These are phyloP conservation scores for Emmonsia crescens DNA, from an alignment of 2,329 filamentous ascomycete genomes.

Conservation along the genomic window DNA sequence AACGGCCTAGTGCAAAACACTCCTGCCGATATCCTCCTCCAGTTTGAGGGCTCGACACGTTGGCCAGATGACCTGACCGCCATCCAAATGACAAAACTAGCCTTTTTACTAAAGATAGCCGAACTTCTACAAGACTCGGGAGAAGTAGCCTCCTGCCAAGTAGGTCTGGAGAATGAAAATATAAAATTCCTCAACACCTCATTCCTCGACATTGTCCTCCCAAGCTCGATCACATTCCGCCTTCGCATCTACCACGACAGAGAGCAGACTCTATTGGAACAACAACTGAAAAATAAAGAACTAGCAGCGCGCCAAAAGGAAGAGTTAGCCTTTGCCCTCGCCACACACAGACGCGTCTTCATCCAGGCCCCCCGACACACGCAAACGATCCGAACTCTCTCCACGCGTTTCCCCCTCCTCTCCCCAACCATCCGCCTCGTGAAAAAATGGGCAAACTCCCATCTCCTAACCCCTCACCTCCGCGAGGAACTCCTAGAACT, in stretches of 20 bases:
- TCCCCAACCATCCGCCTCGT: slow-evolving; percentile 73
- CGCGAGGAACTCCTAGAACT: slow-evolving; percentile 76
- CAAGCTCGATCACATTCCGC: slow-evolving; percentile 63
- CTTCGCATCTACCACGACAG: slow-evolving; percentile 81
- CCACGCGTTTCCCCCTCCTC: slow-evolving; percentile 67
- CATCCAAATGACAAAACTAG: slow-evolving; percentile 88
- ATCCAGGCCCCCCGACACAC: slow-evolving; percentile 65
- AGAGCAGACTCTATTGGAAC: slow-evolving; percentile 69
- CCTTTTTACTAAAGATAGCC: slow-evolving; percentile 66
- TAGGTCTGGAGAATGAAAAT: slow-evolving; percentile 71
- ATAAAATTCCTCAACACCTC: slow-evolving; percentile 62
- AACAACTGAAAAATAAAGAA: slow-evolving; percentile 63
- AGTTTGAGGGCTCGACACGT: slow-evolving; percentile 83
- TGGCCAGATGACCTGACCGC: slow-evolving; percentile 90
- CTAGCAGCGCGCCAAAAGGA: slow-evolving; percentile 56
- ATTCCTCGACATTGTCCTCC: slow-evolving; percentile 71
- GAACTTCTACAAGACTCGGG: slow-evolving; percentile 57
- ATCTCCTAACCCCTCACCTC: slow-evolving; percentile 69
- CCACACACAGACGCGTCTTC: slow-evolving; percentile 60
- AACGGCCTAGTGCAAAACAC: slow-evolving; percentile 16
- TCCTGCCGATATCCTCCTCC: slow-evolving; percentile 69
- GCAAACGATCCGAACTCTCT: slow-evolving; percentile 68
- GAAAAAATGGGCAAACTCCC: slow-evolving; percentile 80
- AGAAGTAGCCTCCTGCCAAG: slow-evolving; percentile 50
- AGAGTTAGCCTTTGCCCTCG: slow-evolving; percentile 57